phyloP scores from a whole-genome alignment of 306 rosid species.

The Casuarina equisetifolia region DNA sequence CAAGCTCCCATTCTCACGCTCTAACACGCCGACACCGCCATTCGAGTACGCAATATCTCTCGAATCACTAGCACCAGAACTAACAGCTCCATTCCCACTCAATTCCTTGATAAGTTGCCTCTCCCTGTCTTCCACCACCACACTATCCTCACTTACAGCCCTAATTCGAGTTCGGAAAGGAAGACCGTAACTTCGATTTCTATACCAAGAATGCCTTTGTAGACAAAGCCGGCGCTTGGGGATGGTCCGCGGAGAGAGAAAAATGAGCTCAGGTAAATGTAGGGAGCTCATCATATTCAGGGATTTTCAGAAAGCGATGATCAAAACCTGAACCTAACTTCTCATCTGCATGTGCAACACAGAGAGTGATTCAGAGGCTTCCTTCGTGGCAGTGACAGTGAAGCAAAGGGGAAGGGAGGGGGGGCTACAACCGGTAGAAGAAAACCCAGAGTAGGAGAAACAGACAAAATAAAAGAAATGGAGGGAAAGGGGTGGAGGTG shows the following conservation, averaged over 20 bases:
- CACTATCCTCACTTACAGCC: slow-evolving; percentile 60
- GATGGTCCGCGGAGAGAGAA: slow-evolving; percentile 51
- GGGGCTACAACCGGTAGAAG: not conserved
- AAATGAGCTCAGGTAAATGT: slow-evolving; percentile 52
- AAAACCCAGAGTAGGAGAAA: not conserved
- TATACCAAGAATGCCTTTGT: slow-evolving; percentile 24
- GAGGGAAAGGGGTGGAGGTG: slow-evolving; percentile 52
- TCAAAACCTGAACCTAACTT: slow-evolving; percentile 37
- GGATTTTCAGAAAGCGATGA: not conserved
- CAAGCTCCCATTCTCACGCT: slow-evolving; percentile 54
- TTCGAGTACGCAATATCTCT: slow-evolving; percentile 49
- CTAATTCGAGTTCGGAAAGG: slow-evolving; percentile 40
- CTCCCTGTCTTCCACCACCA: slow-evolving; percentile 46
- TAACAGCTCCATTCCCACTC: slow-evolving; percentile 68
- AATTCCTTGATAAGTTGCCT: slow-evolving; percentile 44
- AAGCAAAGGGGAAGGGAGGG: not conserved
- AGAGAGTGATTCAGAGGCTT: not conserved
- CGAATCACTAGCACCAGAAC: slow-evolving; percentile 18
- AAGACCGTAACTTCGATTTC: slow-evolving; percentile 21
- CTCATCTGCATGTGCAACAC: slow-evolving; percentile 35
- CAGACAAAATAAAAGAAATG: slow-evolving; percentile 8
- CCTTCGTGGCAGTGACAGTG: not conserved
- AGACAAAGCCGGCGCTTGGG: slow-evolving; percentile 43
- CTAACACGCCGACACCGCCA: slow-evolving; percentile 38
- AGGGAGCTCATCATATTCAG: slow-evolving; percentile 56